phyloP scores from a whole-genome alignment of 129 eudicot genomes.

The Heracleum sosnowskyi region DNA sequence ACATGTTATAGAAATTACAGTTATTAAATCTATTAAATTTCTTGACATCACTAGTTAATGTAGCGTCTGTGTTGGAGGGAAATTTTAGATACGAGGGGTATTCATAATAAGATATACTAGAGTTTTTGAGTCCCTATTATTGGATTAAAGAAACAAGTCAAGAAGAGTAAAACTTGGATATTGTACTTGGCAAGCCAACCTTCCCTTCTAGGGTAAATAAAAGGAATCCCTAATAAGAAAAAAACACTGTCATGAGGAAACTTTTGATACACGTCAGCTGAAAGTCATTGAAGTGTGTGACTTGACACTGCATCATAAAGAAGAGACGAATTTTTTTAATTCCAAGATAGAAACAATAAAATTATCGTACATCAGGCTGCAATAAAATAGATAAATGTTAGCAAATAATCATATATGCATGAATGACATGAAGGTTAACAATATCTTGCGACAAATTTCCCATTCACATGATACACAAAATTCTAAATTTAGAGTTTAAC shows the following conservation, averaged over 20 bases:
- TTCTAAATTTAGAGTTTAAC: not conserved
- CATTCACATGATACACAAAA: not conserved
- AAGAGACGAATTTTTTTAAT: not conserved
- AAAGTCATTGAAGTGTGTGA: conserved; percentile 83
- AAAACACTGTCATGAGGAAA: conserved; percentile 88
- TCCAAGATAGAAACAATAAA: not conserved
- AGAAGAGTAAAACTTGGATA: conserved; percentile 60
- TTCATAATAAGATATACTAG: not conserved
- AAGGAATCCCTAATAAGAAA: conserved; percentile 93
- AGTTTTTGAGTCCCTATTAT: not conserved
- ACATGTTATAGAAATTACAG: not conserved
- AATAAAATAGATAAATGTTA: not conserved
- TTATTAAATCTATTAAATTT: not conserved
- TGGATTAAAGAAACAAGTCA: not conserved
- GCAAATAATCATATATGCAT: not conserved
- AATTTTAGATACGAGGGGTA: not conserved
- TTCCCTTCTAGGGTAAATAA: conserved; percentile 62
- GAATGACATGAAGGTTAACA: not conserved
- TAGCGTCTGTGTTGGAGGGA: not conserved
- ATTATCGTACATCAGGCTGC: not conserved
- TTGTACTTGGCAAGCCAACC: conserved; percentile 94
- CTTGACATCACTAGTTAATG: not conserved
- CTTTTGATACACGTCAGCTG: conserved; percentile 92
- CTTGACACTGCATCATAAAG: conserved; percentile 61
- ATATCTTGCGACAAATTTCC: not conserved